Evolutionary conservation across 2,329 filamentous ascomycete genomes (phyloP), one percentile per base, ranked within the genome.

Genomic region (Septoria petroselini): DNA sequence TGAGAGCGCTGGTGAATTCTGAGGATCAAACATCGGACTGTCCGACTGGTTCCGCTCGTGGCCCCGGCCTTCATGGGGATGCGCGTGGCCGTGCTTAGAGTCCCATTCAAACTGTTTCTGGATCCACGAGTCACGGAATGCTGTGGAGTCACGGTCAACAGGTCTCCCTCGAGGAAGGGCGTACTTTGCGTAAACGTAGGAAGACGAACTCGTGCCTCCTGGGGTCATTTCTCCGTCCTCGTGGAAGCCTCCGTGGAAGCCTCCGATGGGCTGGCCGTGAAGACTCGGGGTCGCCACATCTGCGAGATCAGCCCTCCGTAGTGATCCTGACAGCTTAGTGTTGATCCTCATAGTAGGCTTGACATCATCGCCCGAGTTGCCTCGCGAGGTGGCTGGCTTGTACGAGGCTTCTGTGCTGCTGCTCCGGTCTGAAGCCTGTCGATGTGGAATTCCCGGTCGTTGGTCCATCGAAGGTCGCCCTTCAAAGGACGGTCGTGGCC

Each of bases 171-270:
- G 81, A 1, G 93, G 91, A 23, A 97, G 75, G 1, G 81, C 75
- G 44, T 90, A 95, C 53, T 87, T 94, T 6, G 89, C 85, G 66
- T 96, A 93, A 12, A 88, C 86, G 66, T 95, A 95, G 0, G 90
- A 88, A 0, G 85, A 78, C 2, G 82, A 1, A 48, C 45, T 54
- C 8, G 54, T 49, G 7, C 41, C 54, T 11, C 45, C 55, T 3
- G 53, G 53, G 6, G 54, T 56, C 23, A 33, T 42, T 4, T 37
- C 39, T 14, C 48, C 46, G 2, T 45, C 23, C 30, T 38, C 35
- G 14, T 27, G 33, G 14, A 39, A 41, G 15, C 27, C 33, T 42
- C 15, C 35, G 14, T 27, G 33, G 14, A 39, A 41, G 15, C 27
- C 33, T 42, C 15, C 39, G 3, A 42, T 48, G n/a, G 21, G 46